These are phyloP conservation scores for Penicillium griseofulvum DNA, from an alignment of 2,329 filamentous ascomycete species.

Conservation along the genomic window DNA sequence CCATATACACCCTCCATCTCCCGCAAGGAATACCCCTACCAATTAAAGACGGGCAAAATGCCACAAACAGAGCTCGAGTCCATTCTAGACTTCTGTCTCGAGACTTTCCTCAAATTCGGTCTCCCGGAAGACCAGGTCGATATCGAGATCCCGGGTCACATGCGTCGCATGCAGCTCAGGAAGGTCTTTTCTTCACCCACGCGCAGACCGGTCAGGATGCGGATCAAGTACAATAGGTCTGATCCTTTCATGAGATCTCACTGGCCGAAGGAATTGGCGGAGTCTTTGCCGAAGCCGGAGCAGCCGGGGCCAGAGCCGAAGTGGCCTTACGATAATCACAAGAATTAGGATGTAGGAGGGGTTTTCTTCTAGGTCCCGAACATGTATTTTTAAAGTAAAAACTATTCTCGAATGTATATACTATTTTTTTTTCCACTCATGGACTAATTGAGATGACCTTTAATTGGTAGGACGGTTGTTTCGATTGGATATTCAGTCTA, in stretches of 20 bases:
- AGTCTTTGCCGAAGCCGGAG: not conserved
- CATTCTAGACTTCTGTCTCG: constrained; percentile 36
- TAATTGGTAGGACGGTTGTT: not conserved
- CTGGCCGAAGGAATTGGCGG: constrained; percentile 3
- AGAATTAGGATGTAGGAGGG: not conserved
- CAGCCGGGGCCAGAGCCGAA: not conserved
- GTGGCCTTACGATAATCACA: not conserved
- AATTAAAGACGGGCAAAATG: constrained; percentile 8
- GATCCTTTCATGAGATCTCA: constrained; percentile 16
- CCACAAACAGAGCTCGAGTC: constrained; percentile 17
- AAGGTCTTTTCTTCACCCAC: constrained; percentile 10
- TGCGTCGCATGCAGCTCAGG: constrained; percentile 22
- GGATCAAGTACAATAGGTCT: constrained; percentile 9
- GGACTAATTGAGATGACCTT: not conserved
- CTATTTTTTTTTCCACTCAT: not conserved
- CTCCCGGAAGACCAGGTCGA: constrained; percentile 33
- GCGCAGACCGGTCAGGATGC: constrained; percentile 1
- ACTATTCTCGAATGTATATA: constrained; percentile 15
- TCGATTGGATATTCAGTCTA: not conserved
- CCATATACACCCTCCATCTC: constrained; percentile 7
- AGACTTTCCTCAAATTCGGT: constrained; percentile 29
- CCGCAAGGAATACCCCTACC: constrained; percentile 8
- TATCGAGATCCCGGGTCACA: constrained; percentile 34
- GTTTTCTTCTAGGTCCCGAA: not conserved
- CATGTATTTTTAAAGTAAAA: constrained; percentile 9